Base-by-base conservation (phyloP, 345 rosid genomes). In the Dipteronia sinensis region DNA sequence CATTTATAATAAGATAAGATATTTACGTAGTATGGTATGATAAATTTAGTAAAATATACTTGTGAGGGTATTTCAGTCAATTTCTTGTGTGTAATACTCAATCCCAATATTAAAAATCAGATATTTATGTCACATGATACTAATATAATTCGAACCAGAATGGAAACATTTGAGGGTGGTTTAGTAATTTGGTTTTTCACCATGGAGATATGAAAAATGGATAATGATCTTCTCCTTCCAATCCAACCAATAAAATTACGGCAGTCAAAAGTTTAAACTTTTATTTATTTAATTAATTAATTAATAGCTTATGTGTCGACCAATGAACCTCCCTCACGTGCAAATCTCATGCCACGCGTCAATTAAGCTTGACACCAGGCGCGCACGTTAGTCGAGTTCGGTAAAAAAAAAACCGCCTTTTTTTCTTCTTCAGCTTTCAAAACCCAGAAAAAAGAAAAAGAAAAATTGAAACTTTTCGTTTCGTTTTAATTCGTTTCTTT, bases 221-320 rank as follows among this genome's bases (percentile, higher is more conserved):
- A 44, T 44, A 22, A 9, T 19, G 38, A 0, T 27, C 1, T 23
- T 29, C 64, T 13, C 6, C 6, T 34, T 34, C 38, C 38, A 34
- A 34, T 34, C 38, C 38, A 34, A 34, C 38, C 19, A 29, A 42
- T 23, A 8, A 17, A 61, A 40, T 73, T 62, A 63, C 77, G 17
- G 59, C 61, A 46, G 77, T 46, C 27, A 63, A 73, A 59, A 74
- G 7, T 62, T 56, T 40, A 20, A 56, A 71, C 46, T 42, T 42
- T 22, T 44, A 69, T 1, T 69, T 15, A 46, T 0, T 1, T 4
- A 73, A 13, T 61, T 15, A 61, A 10, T 10, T 5, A 59, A 59
- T 10, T n/a, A 20, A n/a, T 59, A n/a, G 38, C 64, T 55, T 19
- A 29, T 46, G 74, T 59, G 64, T 20, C 64, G 17, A 59, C 64